phyloP scores from a whole-genome alignment of 345 rosid species.

The Dipteronia sinensis region DNA sequence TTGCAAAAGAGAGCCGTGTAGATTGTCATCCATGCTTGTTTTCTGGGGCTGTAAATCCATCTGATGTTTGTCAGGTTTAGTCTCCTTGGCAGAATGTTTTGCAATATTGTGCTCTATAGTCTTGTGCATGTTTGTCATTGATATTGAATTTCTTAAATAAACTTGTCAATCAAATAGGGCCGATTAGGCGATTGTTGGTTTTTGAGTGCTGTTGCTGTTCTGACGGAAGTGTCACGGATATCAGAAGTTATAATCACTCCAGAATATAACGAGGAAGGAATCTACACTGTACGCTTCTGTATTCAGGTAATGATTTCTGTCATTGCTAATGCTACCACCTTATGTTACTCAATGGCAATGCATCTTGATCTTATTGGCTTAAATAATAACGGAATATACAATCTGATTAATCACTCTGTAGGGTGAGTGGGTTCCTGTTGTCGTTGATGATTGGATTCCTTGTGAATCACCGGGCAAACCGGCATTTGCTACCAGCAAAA shows the following conservation, averaged over 20 bases:
- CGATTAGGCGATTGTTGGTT: slow-evolving; percentile 99
- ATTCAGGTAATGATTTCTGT: slow-evolving; percentile 71
- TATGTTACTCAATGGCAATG: slow-evolving; percentile 12
- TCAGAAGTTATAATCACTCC: slow-evolving; percentile 97
- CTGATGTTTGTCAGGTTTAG: slow-evolving; percentile 99
- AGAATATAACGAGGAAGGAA: slow-evolving; percentile 96
- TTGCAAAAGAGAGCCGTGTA: slow-evolving; percentile 60
- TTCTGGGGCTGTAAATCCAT: slow-evolving; percentile 90
- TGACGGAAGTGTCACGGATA: slow-evolving; percentile 90
- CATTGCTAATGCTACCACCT: slow-evolving; percentile 1
- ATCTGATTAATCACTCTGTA: slow-evolving; percentile 33
- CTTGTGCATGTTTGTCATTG: slow-evolving; percentile 20
- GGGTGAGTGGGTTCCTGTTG: slow-evolving; percentile 99
- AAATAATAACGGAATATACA: not conserved
- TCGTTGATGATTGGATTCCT: slow-evolving; percentile 99
- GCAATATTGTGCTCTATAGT: slow-evolving; percentile 6
- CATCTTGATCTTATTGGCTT: slow-evolving; percentile 18
- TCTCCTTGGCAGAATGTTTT: slow-evolving; percentile 16
- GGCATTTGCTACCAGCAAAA: slow-evolving; percentile 96
- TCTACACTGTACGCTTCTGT: slow-evolving; percentile 98
- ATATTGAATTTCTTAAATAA: slow-evolving; percentile 11
- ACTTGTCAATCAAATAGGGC: slow-evolving; percentile 57
- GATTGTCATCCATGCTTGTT: slow-evolving; percentile 82
- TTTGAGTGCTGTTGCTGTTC: slow-evolving; percentile 96
- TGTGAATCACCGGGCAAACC: slow-evolving; percentile 97